Evolutionary conservation across 768 basidiomycete genomes (phyloP).

Genomic region (Boletus rubropictus): DNA sequence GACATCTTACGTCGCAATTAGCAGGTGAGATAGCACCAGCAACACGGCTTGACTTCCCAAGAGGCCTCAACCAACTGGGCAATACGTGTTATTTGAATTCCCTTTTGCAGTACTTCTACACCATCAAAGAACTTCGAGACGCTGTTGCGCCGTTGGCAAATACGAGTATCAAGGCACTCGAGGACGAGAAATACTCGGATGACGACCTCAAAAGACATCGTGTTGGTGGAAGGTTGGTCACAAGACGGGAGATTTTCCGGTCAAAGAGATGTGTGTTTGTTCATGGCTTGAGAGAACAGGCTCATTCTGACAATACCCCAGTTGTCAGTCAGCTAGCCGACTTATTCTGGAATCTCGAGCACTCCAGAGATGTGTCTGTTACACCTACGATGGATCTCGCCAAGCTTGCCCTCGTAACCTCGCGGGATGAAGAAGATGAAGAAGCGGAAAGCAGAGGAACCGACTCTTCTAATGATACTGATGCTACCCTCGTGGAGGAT

Average conservation of each 20-base stretch:
- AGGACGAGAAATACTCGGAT: slow-evolving; percentile 69
- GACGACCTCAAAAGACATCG: slow-evolving; percentile 79
- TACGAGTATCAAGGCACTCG: slow-evolving; percentile 47
- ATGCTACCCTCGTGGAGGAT: slow-evolving; percentile 85
- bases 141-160: slow-evolving; percentile 60
- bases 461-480: slow-evolving; percentile 80
- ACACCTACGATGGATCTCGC: slow-evolving; percentile 84
- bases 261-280: slow-evolving; percentile 71
- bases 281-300: background rate
- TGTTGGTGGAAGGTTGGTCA: slow-evolving; percentile 82
- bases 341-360: slow-evolving; percentile 74
- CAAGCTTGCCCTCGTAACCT: slow-evolving; percentile 85
- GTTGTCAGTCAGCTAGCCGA: slow-evolving; percentile 77
- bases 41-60: slow-evolving; percentile 62
- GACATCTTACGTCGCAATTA: slow-evolving; percentile 25
- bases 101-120: slow-evolving; percentile 83
- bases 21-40: slow-evolving; percentile 58
- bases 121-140: slow-evolving; percentile 84
- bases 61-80: slow-evolving; percentile 83
- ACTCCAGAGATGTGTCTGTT: slow-evolving; percentile 57
- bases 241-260: slow-evolving; percentile 71
- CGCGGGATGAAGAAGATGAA: slow-evolving; percentile 85
- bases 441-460: slow-evolving; percentile 67
- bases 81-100: slow-evolving; percentile 88
- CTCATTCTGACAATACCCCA: slow-evolving; percentile 29